These are phyloP conservation scores for Murraya paniculata DNA, from an alignment of 345 rosid species.

Conservation along the genomic window DNA sequence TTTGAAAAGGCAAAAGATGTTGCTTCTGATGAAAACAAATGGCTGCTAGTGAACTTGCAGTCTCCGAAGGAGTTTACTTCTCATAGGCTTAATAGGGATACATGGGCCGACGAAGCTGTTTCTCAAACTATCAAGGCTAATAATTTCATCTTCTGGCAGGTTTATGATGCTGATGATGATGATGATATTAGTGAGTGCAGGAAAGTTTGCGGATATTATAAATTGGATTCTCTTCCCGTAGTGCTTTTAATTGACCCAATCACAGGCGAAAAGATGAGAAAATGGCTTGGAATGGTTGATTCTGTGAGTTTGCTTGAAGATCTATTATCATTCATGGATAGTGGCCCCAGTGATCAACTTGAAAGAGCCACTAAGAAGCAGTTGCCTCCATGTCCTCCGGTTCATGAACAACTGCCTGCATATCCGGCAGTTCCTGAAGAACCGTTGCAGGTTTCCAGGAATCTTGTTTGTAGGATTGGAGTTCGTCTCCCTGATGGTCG, in stretches of 20 bases:
- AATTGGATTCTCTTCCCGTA: too few species aligned
- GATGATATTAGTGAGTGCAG: too few species aligned
- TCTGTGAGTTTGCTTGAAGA: conserved; percentile 89
- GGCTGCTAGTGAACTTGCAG: too few species aligned
- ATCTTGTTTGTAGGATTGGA: conserved; percentile 78
- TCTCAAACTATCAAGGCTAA: too few species aligned
- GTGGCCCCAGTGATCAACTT: conserved; percentile 79
- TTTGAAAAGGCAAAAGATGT: too few species aligned
- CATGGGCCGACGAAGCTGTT: too few species aligned
- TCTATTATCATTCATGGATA: conserved; percentile 86
- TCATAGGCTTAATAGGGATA: too few species aligned
- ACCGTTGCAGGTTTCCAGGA: conserved; percentile 61
- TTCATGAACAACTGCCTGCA: conserved; percentile 36
- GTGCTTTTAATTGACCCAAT: conserved; percentile 9
- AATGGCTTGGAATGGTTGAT: conserved; percentile 84
- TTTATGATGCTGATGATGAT: too few species aligned
- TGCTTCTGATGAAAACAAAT: too few species aligned
- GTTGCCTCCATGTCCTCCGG: conserved; percentile 2
- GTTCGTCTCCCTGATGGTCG: conserved; percentile 95
- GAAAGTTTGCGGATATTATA: too few species aligned
- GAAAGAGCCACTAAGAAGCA: conserved; percentile 27
- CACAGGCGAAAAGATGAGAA: conserved; percentile 89
- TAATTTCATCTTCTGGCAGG: too few species aligned
- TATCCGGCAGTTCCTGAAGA: conserved; percentile 86
- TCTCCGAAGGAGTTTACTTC: too few species aligned